Base-by-base conservation (phyloP, 768 basidiomycete species). In the Russula virescens region DNA sequence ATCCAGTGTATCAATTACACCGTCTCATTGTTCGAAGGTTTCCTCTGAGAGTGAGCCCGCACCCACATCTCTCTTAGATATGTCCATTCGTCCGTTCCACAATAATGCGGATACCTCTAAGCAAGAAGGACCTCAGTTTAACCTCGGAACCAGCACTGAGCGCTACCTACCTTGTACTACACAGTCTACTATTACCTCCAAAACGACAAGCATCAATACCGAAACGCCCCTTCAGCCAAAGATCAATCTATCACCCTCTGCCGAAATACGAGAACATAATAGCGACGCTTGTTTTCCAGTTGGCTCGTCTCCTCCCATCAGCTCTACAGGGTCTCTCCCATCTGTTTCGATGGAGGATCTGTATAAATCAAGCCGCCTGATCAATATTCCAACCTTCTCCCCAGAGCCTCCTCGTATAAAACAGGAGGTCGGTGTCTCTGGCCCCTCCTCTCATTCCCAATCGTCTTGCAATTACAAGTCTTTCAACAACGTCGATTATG, bases 261-360 rank as follows among this genome's bases (percentile, higher is more conserved):
- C 18, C 21, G 55, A 47, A 21, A 23, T 28, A n/a, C 4, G 28
- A 18, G 35, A n/a, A 6, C 26, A 34, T 19, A 21, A 25, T 49
- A 5, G 25, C 45, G 31, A 54, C 13, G 2, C 23, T 23, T 42
- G 21, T 11, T 5, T 38, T 35, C 45, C 45, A 18, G 28, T 47
- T 13, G 4, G 18, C 8, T 8, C 43, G 19, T 52, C 46, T 34
- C 49, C 19, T 13, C 18, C 11, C 21, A n/a, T 7, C 31, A 16
- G n/a, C 21, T 40, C 25, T n/a, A 28, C 62, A 31, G 18, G 18
- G 28, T n/a, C 62, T 21, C 42, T 59, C 23, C 28, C 28, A 31
- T 43, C 51, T 11, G 48, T 59, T 11, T 63, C 62, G 3, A 54
- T 58, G 38, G 28, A 42, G 26, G 62, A 54, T 28, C 10, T 59